phyloP scores from a whole-genome alignment of 78 protist genomes.

The Bodo saltans region DNA sequence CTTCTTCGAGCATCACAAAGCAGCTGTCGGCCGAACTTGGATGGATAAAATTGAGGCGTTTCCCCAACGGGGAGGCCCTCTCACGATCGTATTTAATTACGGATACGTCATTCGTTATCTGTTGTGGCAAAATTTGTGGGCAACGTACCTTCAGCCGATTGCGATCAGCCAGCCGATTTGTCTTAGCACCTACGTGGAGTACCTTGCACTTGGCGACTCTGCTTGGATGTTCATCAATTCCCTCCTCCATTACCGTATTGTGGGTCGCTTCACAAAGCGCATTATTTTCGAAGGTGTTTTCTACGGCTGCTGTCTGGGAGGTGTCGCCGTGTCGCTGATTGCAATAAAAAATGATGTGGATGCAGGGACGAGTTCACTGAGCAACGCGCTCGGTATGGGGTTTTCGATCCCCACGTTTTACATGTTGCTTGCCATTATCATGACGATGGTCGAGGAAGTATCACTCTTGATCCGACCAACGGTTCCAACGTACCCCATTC shows the following conservation, averaged over 20 bases:
- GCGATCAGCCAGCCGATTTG: slow-evolving; percentile 5
- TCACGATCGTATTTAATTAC: slow-evolving; percentile 14
- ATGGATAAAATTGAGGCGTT: background rate
- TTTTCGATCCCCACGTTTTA: background rate
- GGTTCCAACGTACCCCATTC: background rate
- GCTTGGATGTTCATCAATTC: background rate
- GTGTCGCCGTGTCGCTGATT: too few species aligned
- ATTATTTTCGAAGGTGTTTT: background rate
- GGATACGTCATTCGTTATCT: slow-evolving; percentile 6
- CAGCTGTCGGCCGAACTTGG: background rate
- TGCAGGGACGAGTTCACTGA: too few species aligned
- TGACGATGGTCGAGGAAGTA: background rate
- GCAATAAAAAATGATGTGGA: too few species aligned
- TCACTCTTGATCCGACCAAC: background rate
- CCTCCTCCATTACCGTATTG: background rate
- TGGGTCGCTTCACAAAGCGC: background rate
- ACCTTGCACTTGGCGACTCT: background rate
- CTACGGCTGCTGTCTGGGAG: too few species aligned
- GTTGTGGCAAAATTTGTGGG: slow-evolving; percentile 4
- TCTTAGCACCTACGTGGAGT: background rate
- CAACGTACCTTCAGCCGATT: background rate
- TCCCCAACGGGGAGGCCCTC: slow-evolving; percentile 17
- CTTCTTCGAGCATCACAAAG: background rate
- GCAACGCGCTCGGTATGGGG: background rate
- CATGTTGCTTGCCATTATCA: background rate